Conservation (phyloP, 116 monocot genomes). For the Phalaenopsis hybrid region DNA sequence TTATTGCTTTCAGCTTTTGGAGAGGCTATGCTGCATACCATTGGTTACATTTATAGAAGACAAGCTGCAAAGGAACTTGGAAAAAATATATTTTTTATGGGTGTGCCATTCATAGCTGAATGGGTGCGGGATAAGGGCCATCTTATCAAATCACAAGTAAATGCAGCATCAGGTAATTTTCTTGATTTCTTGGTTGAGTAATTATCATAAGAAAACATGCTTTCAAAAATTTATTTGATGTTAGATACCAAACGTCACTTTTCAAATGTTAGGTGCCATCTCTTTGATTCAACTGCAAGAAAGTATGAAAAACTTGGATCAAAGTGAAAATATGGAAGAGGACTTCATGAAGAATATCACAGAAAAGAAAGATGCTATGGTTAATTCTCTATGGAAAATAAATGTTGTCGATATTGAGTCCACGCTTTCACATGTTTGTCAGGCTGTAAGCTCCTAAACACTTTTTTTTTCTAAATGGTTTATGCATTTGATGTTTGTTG, state of each 20-base stretch:
- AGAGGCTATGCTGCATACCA: slow-evolving; percentile 93
- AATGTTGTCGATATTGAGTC: slow-evolving; percentile 87
- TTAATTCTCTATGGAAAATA: slow-evolving; percentile 84
- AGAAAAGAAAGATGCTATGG: slow-evolving; percentile 76
- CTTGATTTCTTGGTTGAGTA: not conserved
- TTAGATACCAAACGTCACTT: no score
- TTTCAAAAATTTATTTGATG: no score
- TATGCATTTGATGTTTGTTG: not conserved
- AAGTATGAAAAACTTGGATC: slow-evolving; percentile 58
- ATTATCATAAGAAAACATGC: not conserved
- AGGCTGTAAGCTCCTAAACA: slow-evolving; percentile 41
- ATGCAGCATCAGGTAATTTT: slow-evolving; percentile 75
- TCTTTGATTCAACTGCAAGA: slow-evolving; percentile 75
- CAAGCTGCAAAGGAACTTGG: slow-evolving; percentile 75
- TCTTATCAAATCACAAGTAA: slow-evolving; percentile 85
- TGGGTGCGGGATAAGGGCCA: slow-evolving; percentile 96
- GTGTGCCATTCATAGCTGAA: slow-evolving; percentile 88
- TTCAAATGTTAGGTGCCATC: slow-evolving; percentile 45
- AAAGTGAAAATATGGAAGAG: slow-evolving; percentile 42
- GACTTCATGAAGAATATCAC: slow-evolving; percentile 44
- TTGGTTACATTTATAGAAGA: slow-evolving; percentile 90
- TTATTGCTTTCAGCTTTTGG: slow-evolving; percentile 70
- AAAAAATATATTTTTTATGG: slow-evolving; percentile 63
- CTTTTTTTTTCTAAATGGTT: not conserved
- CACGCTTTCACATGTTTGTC: slow-evolving; percentile 75